phyloP scores from a whole-genome alignment of 192 early-diverging fungal species.

The Chytriomyces hyalinus region DNA sequence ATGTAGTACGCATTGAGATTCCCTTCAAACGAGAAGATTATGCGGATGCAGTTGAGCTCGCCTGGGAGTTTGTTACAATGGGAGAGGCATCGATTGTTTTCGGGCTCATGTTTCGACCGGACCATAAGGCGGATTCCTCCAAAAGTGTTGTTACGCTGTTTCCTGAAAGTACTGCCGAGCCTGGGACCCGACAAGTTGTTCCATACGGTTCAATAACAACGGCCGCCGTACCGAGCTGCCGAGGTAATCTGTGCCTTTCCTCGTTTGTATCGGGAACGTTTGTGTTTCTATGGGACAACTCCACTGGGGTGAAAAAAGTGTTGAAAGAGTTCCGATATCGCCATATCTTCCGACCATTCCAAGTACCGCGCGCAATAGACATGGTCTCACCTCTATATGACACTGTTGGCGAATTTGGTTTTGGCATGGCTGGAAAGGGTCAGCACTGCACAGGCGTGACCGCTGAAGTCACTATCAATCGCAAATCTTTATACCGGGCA shows the following conservation, averaged over 20 bases:
- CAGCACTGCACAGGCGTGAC: slow-evolving; percentile 34
- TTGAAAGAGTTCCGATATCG: slow-evolving; percentile 29
- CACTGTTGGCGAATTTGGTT: slow-evolving; percentile 22
- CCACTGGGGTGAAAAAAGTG: slow-evolving; percentile 29
- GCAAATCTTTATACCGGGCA: slow-evolving; percentile 41
- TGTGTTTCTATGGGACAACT: slow-evolving; percentile 40
- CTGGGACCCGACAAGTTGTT: slow-evolving; percentile 26
- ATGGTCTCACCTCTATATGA: background rate
- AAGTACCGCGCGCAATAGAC: slow-evolving; percentile 20
- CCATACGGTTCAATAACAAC: slow-evolving; percentile 20
- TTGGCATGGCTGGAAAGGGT: background rate
- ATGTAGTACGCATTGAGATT: slow-evolving; percentile 25
- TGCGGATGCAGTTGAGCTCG: slow-evolving; percentile 11
- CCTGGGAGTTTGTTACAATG: slow-evolving; percentile 39
- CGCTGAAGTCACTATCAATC: slow-evolving; percentile 40
- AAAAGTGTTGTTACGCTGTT: slow-evolving; percentile 8
- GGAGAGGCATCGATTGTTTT: slow-evolving; percentile 32
- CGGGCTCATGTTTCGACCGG: slow-evolving; percentile 33
- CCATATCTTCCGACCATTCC: slow-evolving; percentile 24
- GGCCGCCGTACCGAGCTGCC: background rate
- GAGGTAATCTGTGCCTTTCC: slow-evolving; percentile 30
- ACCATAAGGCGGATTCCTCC: slow-evolving; percentile 19
- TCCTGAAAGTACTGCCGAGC: slow-evolving; percentile 29
- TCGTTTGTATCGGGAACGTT: slow-evolving; percentile 35
- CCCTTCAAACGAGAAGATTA: slow-evolving; percentile 11